phyloP scores from a whole-genome alignment of 2,329 filamentous ascomycete genomes.

The Biscogniauxia mediterranea region DNA sequence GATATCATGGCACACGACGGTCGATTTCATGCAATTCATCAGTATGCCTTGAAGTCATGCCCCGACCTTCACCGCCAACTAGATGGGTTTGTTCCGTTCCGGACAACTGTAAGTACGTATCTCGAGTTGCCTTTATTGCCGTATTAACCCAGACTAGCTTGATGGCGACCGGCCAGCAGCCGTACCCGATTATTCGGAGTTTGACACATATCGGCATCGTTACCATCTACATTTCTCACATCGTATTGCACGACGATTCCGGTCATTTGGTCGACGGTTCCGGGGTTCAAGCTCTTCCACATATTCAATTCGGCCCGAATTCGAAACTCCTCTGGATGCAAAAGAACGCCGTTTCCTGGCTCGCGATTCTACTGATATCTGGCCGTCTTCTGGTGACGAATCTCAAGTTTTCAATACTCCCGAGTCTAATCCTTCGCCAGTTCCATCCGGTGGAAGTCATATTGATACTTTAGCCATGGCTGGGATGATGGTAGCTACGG shows the following conservation, averaged over 20 bases:
- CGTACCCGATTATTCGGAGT: constrained; percentile 16
- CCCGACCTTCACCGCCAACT: constrained; percentile 27
- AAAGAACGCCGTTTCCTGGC: constrained; percentile 29
- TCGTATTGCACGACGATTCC: constrained; percentile 21
- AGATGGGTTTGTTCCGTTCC: constrained; percentile 4
- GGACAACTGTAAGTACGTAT: constrained; percentile 7
- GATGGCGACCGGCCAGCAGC: constrained; percentile 8
- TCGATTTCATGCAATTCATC: constrained; percentile 14
- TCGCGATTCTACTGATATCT: constrained; percentile 28
- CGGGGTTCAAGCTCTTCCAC: constrained; percentile 25
- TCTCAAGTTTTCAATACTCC: constrained; percentile 31
- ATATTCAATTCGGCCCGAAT: constrained; percentile 28
- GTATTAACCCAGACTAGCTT: constrained; percentile 13
- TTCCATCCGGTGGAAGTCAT: constrained; percentile 7
- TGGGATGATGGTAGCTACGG: constrained; percentile 26
- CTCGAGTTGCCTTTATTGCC: not conserved
- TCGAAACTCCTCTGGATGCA: constrained; percentile 23
- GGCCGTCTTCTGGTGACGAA: constrained; percentile 30
- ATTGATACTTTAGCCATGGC: constrained; percentile 24
- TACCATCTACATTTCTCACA: constrained; percentile 18
- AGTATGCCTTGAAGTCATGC: constrained; percentile 24
- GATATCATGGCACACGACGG: constrained; percentile 11
- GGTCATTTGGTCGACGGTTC: constrained; percentile 22
- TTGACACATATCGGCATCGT: constrained; percentile 15
- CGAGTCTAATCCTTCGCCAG: constrained; percentile 18